phyloP scores from a whole-genome alignment of 441 rosid genomes.

The Melastoma candidum region DNA sequence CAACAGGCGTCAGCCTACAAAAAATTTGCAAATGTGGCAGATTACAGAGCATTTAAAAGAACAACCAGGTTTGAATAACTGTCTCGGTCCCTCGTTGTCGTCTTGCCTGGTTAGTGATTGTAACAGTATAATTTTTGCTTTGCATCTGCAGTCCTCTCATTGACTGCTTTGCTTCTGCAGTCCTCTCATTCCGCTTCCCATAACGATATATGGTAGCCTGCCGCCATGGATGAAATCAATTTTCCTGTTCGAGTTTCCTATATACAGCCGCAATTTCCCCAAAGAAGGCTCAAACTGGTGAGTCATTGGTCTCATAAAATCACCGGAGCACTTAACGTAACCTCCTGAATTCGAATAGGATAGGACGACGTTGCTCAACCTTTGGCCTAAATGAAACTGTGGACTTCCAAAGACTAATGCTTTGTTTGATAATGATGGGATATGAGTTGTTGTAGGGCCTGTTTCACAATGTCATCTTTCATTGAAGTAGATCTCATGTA shows the following conservation, averaged over 20 bases:
- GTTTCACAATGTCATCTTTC: no score
- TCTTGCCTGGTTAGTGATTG: background rate
- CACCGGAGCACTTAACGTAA: no score
- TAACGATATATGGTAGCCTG: slow-evolving; percentile 46
- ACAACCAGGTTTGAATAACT: slow-evolving; percentile 48
- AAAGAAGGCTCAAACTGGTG: slow-evolving; percentile 52
- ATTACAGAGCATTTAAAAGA: slow-evolving; percentile 57
- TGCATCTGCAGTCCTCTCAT: background rate
- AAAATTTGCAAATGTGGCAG: slow-evolving; percentile 54
- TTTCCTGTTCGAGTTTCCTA: slow-evolving; percentile 66
- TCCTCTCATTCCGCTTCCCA: slow-evolving; percentile 71
- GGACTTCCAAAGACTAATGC: no score
- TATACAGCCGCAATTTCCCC: slow-evolving; percentile 64
- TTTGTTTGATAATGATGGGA: no score
- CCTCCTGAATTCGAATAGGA: no score
- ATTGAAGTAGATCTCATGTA: no score
- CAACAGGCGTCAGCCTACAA: slow-evolving; percentile 74
- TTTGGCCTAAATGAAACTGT: no score
- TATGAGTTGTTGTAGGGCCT: no score
- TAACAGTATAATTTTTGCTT: background rate
- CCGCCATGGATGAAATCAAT: slow-evolving; percentile 66
- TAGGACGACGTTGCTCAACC: no score
- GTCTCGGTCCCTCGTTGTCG: background rate
- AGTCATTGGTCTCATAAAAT: slow-evolving; percentile 13
- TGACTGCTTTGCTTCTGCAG: slow-evolving; percentile 28